These are phyloP conservation scores for Blastocystis sp. DNA, from an alignment of 352 stramenopile species.

Conservation along the genomic window DNA sequence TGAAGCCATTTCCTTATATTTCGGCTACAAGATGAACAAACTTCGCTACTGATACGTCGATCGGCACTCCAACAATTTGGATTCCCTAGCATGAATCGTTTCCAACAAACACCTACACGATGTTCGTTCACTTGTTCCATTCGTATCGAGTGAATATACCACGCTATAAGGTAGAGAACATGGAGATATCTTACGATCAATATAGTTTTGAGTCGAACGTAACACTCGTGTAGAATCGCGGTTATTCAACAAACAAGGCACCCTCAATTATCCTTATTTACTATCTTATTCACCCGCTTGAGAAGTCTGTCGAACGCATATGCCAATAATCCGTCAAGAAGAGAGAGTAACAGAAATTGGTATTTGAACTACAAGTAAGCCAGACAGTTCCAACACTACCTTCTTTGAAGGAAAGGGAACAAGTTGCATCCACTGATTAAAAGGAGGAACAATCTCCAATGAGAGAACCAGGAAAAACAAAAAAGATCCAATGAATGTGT, in stretches of 20 bases:
- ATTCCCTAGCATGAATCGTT: not conserved
- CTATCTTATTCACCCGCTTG: not conserved
- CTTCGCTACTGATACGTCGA: not conserved
- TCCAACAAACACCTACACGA: not conserved
- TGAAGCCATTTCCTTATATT: not conserved
- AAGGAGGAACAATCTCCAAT: slow-evolving; percentile 72
- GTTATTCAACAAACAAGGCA: slow-evolving; percentile 12
- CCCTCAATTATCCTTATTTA: not conserved
- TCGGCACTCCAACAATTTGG: not conserved
- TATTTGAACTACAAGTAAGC: slow-evolving; percentile 26
- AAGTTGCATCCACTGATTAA: slow-evolving; percentile 84
- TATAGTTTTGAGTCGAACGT: not conserved
- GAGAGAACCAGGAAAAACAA: slow-evolving; percentile 53
- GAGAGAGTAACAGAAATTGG: not conserved
- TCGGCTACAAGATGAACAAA: not conserved
- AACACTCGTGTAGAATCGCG: not conserved
- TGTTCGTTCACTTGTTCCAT: not conserved
- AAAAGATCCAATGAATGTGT: slow-evolving; percentile 71
- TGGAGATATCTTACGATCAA: not conserved
- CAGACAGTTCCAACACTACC: not conserved
- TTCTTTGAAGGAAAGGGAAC: slow-evolving; percentile 73
- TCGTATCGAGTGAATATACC: not conserved
- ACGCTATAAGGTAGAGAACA: not conserved
- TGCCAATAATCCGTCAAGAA: not conserved
- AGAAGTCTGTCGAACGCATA: not conserved